phyloP scores from a whole-genome alignment of 1,139 yeast species.

The Kluyveromyces sp. region DNA sequence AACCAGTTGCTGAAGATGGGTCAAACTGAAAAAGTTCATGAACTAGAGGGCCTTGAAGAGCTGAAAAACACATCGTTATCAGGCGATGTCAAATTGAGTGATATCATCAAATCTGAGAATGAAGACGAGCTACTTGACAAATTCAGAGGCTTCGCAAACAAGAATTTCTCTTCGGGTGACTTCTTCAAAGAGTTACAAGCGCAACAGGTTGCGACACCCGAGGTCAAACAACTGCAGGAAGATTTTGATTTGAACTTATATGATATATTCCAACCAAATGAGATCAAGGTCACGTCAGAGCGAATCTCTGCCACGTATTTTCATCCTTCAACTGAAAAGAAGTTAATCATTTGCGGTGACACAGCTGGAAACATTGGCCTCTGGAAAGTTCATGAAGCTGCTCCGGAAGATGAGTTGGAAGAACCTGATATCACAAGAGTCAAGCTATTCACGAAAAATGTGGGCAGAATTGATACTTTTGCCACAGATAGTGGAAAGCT shows the following conservation, averaged over 20 bases:
- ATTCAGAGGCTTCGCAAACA: slow-evolving; percentile 35
- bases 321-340: slow-evolving; percentile 62
- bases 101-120: slow-evolving; percentile 38
- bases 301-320: slow-evolving; percentile 68
- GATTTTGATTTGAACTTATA: slow-evolving; percentile 48
- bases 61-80: slow-evolving; percentile 48
- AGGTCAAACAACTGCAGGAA: slow-evolving; percentile 40
- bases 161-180: slow-evolving; percentile 69
- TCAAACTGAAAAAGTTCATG: slow-evolving; percentile 14
- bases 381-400: slow-evolving; percentile 63
- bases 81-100: slow-evolving; percentile 58
- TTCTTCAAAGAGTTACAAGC: slow-evolving; percentile 49
- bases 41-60: slow-evolving; percentile 44
- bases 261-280: slow-evolving; percentile 57
- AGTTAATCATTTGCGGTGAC: slow-evolving; percentile 79
- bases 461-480: slow-evolving; percentile 56
- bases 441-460: slow-evolving; percentile 69
- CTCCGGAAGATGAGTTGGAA: slow-evolving; percentile 35
- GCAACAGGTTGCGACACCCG: slow-evolving; percentile 34
- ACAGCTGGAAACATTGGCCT: slow-evolving; percentile 76
- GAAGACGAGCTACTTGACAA: slow-evolving; percentile 37
- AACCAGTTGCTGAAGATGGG: slow-evolving; percentile 26
- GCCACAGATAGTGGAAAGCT: slow-evolving; percentile 46
- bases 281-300: slow-evolving; percentile 62
- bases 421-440: slow-evolving; percentile 57